These are phyloP conservation scores for Agrostemma githago DNA, from an alignment of 148 eudicot genomes.

Conservation along the genomic window DNA sequence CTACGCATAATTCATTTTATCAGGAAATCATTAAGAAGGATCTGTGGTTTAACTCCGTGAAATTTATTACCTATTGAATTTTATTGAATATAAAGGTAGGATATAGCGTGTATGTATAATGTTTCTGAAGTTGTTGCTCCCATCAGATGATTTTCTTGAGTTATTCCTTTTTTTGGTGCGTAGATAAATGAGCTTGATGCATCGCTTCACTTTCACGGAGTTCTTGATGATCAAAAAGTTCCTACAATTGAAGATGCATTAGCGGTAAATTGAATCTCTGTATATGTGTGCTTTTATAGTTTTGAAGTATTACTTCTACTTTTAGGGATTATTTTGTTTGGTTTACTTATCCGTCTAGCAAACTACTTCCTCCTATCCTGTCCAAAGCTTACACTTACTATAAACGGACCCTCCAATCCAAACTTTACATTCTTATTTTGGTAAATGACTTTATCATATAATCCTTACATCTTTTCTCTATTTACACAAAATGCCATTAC, in stretches of 20 bases:
- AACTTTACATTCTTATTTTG: too few relatives aligned
- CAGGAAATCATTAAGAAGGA: background rate
- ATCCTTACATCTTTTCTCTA: too few relatives aligned
- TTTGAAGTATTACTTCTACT: background rate
- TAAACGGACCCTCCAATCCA: too few relatives aligned
- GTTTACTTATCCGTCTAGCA: background rate
- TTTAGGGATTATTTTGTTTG: background rate
- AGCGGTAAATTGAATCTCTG: slow-evolving; percentile 40
- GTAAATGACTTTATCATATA: too few relatives aligned
- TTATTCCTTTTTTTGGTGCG: slow-evolving; percentile 25
- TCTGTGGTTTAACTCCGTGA: background rate
- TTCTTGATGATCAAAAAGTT: slow-evolving; percentile 39
- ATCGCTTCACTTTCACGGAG: slow-evolving; percentile 36
- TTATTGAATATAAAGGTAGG: background rate
- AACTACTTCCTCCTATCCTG: background rate
- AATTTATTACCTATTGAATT: background rate
- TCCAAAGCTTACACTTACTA: too few relatives aligned
- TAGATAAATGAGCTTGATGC: slow-evolving; percentile 64
- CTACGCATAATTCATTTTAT: background rate
- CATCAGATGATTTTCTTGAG: slow-evolving; percentile 3
- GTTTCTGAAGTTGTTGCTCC: background rate
- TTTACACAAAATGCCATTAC: too few relatives aligned
- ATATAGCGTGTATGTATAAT: background rate
- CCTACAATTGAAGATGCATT: slow-evolving; percentile 79
- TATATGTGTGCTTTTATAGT: background rate